Evolutionary conservation across 2,329 filamentous ascomycete species (phyloP).

Genomic region (Fonsecaea monophora): DNA sequence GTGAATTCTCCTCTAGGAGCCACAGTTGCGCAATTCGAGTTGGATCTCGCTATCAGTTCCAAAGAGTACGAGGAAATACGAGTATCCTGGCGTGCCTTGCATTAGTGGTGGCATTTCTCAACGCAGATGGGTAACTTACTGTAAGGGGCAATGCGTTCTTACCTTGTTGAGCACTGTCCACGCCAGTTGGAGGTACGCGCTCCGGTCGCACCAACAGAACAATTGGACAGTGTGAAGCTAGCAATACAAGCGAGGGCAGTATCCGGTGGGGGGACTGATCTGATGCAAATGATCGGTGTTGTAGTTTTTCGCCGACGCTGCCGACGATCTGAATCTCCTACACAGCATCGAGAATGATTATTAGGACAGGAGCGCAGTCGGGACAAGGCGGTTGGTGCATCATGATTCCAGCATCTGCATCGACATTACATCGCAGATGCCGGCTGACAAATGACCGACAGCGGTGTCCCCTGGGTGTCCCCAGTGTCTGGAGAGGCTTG

Average conservation of each 20-base stretch:
- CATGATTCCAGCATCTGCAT: not conserved
- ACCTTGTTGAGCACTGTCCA: not conserved
- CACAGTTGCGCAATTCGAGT: not conserved
- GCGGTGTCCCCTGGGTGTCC: not conserved
- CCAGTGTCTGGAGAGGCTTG: not conserved
- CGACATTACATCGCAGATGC: not conserved
- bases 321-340: not conserved
- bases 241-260: constrained; percentile 15
- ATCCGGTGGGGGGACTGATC: not conserved
- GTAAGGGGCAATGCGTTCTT: constrained; percentile 7
- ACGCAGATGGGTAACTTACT: not conserved
- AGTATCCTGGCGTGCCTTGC: constrained; percentile 20
- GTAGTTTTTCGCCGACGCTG: constrained; percentile 2
- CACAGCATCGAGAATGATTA: not conserved
- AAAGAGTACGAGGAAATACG: no score
- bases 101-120: constrained; percentile 11
- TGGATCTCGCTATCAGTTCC: not conserved
- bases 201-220: not conserved
- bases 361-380: not conserved
- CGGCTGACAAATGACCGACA: not conserved
- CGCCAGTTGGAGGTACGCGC: not conserved
- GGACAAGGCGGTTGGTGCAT: not conserved
- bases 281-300: constrained; percentile 1
- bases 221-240: not conserved
- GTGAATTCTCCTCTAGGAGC: not conserved